Evolutionary conservation across 495 filamentous ascomycete genomes (phyloP), one percentile per base, ranked within the genome.

Genomic region (Lentithecium fluviatile): DNA sequence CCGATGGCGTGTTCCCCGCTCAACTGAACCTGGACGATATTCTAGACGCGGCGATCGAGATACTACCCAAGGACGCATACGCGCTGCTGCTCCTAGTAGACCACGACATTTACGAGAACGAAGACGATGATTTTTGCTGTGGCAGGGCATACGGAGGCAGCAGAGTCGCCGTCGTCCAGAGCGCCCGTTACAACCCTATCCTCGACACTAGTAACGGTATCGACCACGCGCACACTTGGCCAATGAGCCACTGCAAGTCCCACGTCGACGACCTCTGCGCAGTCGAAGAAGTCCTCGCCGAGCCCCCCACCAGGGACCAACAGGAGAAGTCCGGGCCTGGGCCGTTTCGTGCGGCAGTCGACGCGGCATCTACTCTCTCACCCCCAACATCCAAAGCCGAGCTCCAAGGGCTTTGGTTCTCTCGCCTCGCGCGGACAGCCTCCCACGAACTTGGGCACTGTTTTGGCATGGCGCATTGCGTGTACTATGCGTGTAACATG

Each of bases 401-500:
- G 15, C 37, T 70, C 23, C 24, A 66, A n/a, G 73, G 62, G 0
- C 67, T 85, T 1, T 88, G 85, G 85, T 75, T 86, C 20, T 78
- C 76, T 6, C 74, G 82, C 6, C 59, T 84, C 1, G 81, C 77
- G 29, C 78, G 83, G 24, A 87, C 85, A 0, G 80, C 77, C 6
- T 74, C 76, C 6, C 85, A 88, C 66, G 85, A 89, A 67, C 69
- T 89, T 6, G 83, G 84, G 1, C 86, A 88, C 60, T 88, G 85
- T 67, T 79, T 88, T 46, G 82, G 80, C 0, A 74, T 88, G 4
- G 84, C 69, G 7, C 86, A 88, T 66, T 88, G 85, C 66, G 70
- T 80, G 2, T 90, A 86, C 62, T 88, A 87, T 62, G 86, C 86
- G 0, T 89, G 85, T 62, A 75, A 77, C 26, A 88, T 89, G 85